phyloP scores from a whole-genome alignment of 2,329 filamentous ascomycete genomes.

The Cladosporium sp. region DNA sequence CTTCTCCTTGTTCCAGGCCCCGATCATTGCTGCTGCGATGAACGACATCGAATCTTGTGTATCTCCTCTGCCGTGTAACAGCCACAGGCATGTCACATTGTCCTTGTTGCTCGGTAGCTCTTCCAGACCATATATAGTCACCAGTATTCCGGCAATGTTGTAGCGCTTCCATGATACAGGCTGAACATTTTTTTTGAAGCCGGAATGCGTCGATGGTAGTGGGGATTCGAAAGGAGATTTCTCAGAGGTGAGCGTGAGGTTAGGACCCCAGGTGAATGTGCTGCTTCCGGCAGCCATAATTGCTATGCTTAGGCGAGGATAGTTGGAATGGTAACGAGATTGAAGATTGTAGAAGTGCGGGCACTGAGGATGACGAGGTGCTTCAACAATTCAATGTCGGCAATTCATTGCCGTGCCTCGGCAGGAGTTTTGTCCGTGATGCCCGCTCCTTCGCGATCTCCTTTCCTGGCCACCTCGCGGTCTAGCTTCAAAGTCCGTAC shows the following conservation, averaged over 20 bases:
- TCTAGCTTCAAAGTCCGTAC: no score
- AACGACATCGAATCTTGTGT: conserved; percentile 73
- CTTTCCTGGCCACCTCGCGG: neutral
- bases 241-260: conserved; percentile 35
- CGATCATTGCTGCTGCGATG: conserved; percentile 68
- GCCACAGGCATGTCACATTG: conserved; percentile 79
- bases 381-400: neutral
- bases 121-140: conserved; percentile 77
- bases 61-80: conserved; percentile 78
- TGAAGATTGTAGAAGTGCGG: neutral
- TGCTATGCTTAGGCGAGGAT: neutral
- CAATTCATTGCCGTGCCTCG: conserved; percentile 1
- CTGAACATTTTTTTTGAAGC: conserved; percentile 32
- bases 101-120: conserved; percentile 61
- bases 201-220: conserved; percentile 34
- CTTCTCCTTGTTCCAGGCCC: conserved; percentile 62
- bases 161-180: conserved; percentile 65
- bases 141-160: conserved; percentile 75
- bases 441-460: neutral
- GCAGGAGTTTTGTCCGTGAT: neutral
- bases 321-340: neutral
- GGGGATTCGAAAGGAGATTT: conserved; percentile 38
- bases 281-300: conserved; percentile 33
- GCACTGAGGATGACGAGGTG: neutral
- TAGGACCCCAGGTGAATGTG: conserved; percentile 38